phyloP scores from a whole-genome alignment of 1,284 basidiomycete genomes.

The Bondarzewia mesenterica region DNA sequence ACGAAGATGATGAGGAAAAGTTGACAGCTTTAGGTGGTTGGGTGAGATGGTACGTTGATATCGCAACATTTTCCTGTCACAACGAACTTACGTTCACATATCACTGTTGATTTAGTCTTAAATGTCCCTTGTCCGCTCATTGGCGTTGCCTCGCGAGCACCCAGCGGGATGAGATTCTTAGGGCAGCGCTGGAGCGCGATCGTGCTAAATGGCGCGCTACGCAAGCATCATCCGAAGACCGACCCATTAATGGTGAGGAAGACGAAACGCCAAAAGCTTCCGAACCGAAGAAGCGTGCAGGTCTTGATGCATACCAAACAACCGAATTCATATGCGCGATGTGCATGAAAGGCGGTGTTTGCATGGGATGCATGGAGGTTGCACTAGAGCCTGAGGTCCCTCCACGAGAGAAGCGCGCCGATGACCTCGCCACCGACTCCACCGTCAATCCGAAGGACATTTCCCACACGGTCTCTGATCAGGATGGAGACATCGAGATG shows the following conservation, averaged over 20 bases:
- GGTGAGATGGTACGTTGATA: conserved; percentile 64
- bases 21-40: conserved; percentile 66
- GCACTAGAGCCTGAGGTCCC: conserved; percentile 38
- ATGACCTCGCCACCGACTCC: background rate
- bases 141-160: conserved; percentile 68
- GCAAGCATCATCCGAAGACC: conserved; percentile 17
- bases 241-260: conserved; percentile 6
- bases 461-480: too few species aligned
- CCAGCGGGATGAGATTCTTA: conserved; percentile 68
- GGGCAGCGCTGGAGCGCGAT: conserved; percentile 50
- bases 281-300: conserved; percentile 23
- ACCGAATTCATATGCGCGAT: conserved; percentile 73
- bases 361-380: conserved; percentile 66
- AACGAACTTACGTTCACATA: background rate
- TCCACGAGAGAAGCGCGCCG: background rate
- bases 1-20: conserved; percentile 50
- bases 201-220: conserved; percentile 28
- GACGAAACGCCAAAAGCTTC: conserved; percentile 14
- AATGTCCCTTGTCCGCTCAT: conserved; percentile 71
- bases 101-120: conserved; percentile 38
- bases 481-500: conserved; percentile 29
- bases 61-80: background rate
- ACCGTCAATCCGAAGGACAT: conserved; percentile 2
- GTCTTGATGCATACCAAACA: conserved; percentile 48
- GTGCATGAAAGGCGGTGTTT: conserved; percentile 71